phyloP scores from a whole-genome alignment of 2,329 filamentous ascomycete species.

The Fusarium veterinarium region DNA sequence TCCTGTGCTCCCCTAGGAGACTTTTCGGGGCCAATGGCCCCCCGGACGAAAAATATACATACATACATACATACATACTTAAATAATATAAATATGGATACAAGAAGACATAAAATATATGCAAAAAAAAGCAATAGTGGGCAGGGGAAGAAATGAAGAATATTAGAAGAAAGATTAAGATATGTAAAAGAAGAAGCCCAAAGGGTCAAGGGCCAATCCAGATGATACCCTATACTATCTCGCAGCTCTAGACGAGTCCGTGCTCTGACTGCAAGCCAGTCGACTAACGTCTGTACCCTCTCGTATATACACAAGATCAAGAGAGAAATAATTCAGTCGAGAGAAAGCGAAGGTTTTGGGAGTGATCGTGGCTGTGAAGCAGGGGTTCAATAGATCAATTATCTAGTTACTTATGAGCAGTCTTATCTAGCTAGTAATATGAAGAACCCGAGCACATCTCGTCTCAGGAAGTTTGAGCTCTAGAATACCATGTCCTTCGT shows the following conservation, averaged over 20 bases:
- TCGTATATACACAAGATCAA: too few species aligned
- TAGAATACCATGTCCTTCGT: fast-evolving
- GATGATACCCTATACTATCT: neutral
- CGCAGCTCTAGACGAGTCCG: neutral
- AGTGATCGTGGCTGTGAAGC: neutral
- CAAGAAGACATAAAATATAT: too few species aligned
- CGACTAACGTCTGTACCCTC: too few species aligned
- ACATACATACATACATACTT: too few species aligned
- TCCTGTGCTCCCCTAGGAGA: too few species aligned
- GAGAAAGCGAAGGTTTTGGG: too few species aligned
- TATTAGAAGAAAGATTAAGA: neutral
- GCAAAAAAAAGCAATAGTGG: fast-evolving
- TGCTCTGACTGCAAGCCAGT: too few species aligned
- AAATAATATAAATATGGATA: too few species aligned
- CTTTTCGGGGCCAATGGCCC: too few species aligned
- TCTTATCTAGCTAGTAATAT: neutral
- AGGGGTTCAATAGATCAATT: neutral
- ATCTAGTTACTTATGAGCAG: too few species aligned
- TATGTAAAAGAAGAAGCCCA: neutral
- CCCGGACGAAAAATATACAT: too few species aligned
- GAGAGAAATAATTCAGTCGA: too few species aligned
- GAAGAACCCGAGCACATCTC: neutral
- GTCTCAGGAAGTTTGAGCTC: neutral
- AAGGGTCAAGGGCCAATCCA: neutral
- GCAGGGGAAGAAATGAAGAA: fast-evolving